phyloP scores from a whole-genome alignment of 2,329 filamentous ascomycete genomes.

The Colletotrichum ledebouriae region DNA sequence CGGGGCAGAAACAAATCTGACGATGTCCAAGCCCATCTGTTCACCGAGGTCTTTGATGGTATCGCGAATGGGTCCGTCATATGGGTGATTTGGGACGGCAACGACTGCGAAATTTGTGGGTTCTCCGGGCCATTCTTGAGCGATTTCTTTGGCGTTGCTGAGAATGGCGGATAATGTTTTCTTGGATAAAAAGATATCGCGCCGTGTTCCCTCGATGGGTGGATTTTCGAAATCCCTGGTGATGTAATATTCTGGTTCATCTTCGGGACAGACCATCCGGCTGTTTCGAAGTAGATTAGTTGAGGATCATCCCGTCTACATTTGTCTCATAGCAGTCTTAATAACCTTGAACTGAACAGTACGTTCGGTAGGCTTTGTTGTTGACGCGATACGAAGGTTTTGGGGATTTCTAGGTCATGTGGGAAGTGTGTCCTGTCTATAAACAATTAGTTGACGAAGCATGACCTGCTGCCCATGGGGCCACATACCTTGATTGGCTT shows the following conservation, averaged over 20 bases:
- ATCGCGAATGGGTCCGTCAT: background rate
- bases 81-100: background rate
- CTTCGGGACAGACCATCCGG: background rate
- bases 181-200: no score
- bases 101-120: background rate
- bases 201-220: background rate
- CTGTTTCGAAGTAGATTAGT: background rate
- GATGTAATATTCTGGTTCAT: constrained; percentile 5
- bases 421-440: background rate
- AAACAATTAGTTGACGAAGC: background rate
- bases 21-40: background rate
- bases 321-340: background rate
- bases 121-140: constrained; percentile 8
- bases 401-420: background rate
- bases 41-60: background rate
- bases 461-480: background rate
- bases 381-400: background rate
- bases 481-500: background rate
- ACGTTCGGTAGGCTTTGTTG: background rate
- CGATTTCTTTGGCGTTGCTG: background rate
- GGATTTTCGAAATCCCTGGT: background rate
- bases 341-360: constrained; percentile 1
- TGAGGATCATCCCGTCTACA: background rate
- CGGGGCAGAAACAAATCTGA: background rate
- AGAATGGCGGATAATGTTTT: background rate